Evolutionary conservation across 1,284 basidiomycete genomes (phyloP), one percentile per base, ranked within the genome.

Genomic region (Laetiporus sulphureus): DNA sequence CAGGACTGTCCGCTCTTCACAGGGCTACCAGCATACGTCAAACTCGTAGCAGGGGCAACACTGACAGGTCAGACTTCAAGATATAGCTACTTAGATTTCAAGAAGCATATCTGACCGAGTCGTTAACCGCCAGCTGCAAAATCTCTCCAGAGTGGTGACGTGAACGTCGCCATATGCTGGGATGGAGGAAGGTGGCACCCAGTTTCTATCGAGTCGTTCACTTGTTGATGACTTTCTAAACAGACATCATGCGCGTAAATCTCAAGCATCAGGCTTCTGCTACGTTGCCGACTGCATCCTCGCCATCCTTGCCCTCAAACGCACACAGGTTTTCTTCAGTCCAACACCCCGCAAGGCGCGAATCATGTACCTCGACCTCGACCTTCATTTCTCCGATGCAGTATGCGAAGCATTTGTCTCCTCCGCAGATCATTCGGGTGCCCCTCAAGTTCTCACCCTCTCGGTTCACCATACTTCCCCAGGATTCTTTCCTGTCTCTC

Each of bases 231-330:
- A 19, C n/a, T 23, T n/a, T 7, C 6, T 12, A 42, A n/a, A n/a
- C 42, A 83, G 87, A 56, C 89, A 91, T 51, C 89, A 91, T 50
- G 83, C 84, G 0, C 77, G 77, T 40, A 84, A 85, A 57, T 68
- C 74, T 0, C 71, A 69, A 38, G 90, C 91, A 0, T 80, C 86
- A 2, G 94, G 93, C 0, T 97, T 92, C 63, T 97, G 93, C 66
- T 97, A 96, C 59, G 82, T 96, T 21, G 90, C 91, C 3, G 94
- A 97, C 59, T 83, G 84, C 41, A 79, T 92, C 2, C 72, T 97
- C 0, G 85, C 86, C 0, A 79, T 94, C 40, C 69, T 87, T 32
- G 61, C 69, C 3, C 67, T 85, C 34, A 79, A 73, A 50, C 68
- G 71, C 46, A 10, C 41, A 2, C 36, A 37, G 12, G n/a, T 27